Evolutionary conservation across 495 filamentous ascomycete species (phyloP).

Genomic region (Penicillium steckii): DNA sequence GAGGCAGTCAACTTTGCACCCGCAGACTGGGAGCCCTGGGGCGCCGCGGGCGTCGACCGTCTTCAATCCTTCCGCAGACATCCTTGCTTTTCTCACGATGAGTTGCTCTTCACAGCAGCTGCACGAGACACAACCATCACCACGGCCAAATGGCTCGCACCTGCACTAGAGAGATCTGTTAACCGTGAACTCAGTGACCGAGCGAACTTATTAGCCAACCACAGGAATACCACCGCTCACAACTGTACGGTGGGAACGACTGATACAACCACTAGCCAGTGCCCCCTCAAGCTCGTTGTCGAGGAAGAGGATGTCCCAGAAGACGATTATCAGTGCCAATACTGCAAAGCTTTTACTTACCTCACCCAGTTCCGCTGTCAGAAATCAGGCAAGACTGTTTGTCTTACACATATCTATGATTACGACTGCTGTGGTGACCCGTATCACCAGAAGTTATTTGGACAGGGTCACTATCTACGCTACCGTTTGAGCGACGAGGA

Average conservation of each 20-base stretch:
- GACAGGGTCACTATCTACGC: conserved; percentile 63
- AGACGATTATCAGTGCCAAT: conserved; percentile 84
- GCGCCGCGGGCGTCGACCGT: conserved; percentile 80
- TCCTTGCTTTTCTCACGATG: conserved; percentile 96
- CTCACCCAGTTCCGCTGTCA: conserved; percentile 86
- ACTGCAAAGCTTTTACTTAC: conserved; percentile 91
- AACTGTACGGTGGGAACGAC: conserved; percentile 41
- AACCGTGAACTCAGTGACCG: conserved; percentile 70
- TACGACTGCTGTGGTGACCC: conserved; percentile 74
- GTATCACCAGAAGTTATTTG: conserved; percentile 58
- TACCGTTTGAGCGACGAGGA: conserved; percentile 75
- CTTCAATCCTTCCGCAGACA: conserved; percentile 86
- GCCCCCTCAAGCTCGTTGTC: conserved; percentile 46
- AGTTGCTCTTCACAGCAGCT: conserved; percentile 87
- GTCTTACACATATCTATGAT: conserved; percentile 72
- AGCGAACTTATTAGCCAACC: conserved; percentile 62
- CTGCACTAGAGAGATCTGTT: conserved; percentile 75
- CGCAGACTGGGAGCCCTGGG: conserved; percentile 93
- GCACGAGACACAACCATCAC: conserved; percentile 78
- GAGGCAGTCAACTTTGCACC: conserved; percentile 99
- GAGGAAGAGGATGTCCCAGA: conserved; percentile 77
- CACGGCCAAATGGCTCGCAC: conserved; percentile 91
- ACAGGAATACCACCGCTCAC: conserved; percentile 53
- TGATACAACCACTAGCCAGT: conserved; percentile 30
- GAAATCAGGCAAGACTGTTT: conserved; percentile 72